Evolutionary conservation across 2,329 filamentous ascomycete species (phyloP).

Genomic region (Phaeosphaeriaceae sp.): DNA sequence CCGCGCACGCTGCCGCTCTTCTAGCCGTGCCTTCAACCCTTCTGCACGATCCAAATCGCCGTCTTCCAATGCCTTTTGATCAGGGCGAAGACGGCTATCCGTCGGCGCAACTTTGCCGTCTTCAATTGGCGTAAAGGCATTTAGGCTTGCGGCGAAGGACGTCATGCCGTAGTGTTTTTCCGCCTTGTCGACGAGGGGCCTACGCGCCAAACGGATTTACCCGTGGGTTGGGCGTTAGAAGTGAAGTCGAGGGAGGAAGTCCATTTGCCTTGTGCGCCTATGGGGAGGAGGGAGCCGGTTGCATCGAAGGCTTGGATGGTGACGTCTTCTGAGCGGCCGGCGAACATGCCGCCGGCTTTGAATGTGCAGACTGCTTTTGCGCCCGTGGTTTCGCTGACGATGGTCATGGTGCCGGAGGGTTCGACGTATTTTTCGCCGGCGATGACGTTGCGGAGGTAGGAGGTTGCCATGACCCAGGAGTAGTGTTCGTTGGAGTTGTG

Average conservation of each 20-base stretch:
- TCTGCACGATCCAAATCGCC: constrained; percentile 86
- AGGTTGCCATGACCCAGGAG: constrained; percentile 86
- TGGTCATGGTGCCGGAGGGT: constrained; percentile 86
- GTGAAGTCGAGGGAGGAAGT: constrained; percentile 73
- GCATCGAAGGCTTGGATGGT: constrained; percentile 73
- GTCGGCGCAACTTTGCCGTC: constrained; percentile 76
- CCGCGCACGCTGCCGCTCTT: constrained; percentile 81
- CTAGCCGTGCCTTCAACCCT: constrained; percentile 78
- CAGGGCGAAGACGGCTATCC: constrained; percentile 82
- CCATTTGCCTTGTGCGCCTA: constrained; percentile 83
- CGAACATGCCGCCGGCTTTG: constrained; percentile 96
- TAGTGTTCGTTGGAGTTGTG: constrained; percentile 80
- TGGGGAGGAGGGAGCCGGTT: constrained; percentile 68
- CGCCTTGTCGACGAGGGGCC: constrained; percentile 78
- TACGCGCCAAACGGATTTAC: constrained; percentile 80
- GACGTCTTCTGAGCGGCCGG: constrained; percentile 90
- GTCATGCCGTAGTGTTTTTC: constrained; percentile 87
- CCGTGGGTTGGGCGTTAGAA: constrained; percentile 64
- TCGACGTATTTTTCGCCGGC: constrained; percentile 98
- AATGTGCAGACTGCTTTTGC: constrained; percentile 88
- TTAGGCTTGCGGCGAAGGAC: constrained; percentile 81
- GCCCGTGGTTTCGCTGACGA: constrained; percentile 82
- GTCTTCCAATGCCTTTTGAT: constrained; percentile 83
- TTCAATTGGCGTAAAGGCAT: constrained; percentile 86
- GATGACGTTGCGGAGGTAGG: constrained; percentile 93